Evolutionary conservation across 805 yeast species (phyloP), one percentile per base, ranked within the genome.

Genomic region (Lipomyces starkeyi): DNA sequence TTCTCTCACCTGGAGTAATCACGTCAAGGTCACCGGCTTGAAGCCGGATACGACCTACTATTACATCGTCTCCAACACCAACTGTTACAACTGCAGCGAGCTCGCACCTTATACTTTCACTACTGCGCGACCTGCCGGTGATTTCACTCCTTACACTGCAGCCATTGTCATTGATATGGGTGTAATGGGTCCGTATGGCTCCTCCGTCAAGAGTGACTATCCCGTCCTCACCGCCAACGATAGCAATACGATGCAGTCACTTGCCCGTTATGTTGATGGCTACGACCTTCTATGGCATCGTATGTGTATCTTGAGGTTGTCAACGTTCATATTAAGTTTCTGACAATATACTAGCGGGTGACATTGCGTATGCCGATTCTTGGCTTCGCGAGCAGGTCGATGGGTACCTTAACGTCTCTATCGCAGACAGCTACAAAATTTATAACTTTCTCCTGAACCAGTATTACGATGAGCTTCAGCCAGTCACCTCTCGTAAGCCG

Each of bases 321-420:
- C 20, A 17, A 17, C 9, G 2, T 17, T 7, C 13, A 49, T 40
- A 25, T 8, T 20, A 20, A 29, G 5, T 2, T n/a, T 34, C 62
- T 52, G 37, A 55, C 55, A 17, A 8, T 2, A 25, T 40, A 25
- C 58, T n/a, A 60, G 73, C 74, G 9, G 79, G 79, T 52, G 79
- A 77, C 63, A 62, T 77, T 59, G 77, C 76, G 27, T 77, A 77
- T 59, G 77, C 79, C 13, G 79, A 77, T 67, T 62, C 74, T 37
- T 76, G 77, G 77, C 73, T 76, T 54, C 59, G 70, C 54, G 75
- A 74, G 64, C 61, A 58, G 56, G 52, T 65, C 57, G 59, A 57
- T 37, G 67, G 64, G 1, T 59, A 63, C 35, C 64, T 62, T 35
- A 58, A 61, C 60, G 67, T 62, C 59, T 43, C 68, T 6, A 9